A percentile compares a stretch with the other conserved stretches of the same genome.
phyloP scores from a whole-genome alignment of 345 rosid genomes.

The Eucalyptus marginata region DNA sequence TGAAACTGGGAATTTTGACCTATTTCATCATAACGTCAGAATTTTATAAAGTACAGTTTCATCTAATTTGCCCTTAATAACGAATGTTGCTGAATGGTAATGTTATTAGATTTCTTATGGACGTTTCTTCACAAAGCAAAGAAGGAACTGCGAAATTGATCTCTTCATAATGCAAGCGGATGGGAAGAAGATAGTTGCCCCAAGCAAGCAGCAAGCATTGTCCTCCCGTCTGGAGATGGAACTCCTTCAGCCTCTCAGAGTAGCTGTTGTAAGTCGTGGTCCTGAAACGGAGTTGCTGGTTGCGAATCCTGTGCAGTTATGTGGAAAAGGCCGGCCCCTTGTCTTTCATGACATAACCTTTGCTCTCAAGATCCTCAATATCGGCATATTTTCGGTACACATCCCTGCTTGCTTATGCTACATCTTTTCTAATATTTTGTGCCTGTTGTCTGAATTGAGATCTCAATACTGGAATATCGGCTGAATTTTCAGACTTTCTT shows the following conservation, averaged over 20 bases:
- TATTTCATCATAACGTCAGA: background rate
- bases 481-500: background rate
- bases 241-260: slow-evolving; percentile 74
- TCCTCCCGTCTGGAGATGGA: slow-evolving; percentile 55
- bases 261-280: slow-evolving; percentile 63
- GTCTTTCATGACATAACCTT: slow-evolving; percentile 82
- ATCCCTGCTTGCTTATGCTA: background rate
- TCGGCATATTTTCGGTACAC: slow-evolving; percentile 80
- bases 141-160: slow-evolving; percentile 71
- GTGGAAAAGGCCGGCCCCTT: slow-evolving; percentile 91
- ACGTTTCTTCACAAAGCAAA: slow-evolving; percentile 49
- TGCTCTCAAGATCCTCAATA: slow-evolving; percentile 65
- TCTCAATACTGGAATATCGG: background rate
- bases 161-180: slow-evolving; percentile 76
- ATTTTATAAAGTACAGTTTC: background rate
- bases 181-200: slow-evolving; percentile 83
- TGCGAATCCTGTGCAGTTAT: slow-evolving; percentile 88
- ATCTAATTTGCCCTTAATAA: background rate
- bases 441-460: background rate
- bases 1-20: background rate
- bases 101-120: slow-evolving; percentile 75
- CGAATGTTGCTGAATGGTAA: background rate
- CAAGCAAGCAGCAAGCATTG: slow-evolving; percentile 61
- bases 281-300: slow-evolving; percentile 89
- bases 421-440: background rate